These are phyloP conservation scores for Delonix regia DNA, from an alignment of 306 rosid species.

Conservation along the genomic window DNA sequence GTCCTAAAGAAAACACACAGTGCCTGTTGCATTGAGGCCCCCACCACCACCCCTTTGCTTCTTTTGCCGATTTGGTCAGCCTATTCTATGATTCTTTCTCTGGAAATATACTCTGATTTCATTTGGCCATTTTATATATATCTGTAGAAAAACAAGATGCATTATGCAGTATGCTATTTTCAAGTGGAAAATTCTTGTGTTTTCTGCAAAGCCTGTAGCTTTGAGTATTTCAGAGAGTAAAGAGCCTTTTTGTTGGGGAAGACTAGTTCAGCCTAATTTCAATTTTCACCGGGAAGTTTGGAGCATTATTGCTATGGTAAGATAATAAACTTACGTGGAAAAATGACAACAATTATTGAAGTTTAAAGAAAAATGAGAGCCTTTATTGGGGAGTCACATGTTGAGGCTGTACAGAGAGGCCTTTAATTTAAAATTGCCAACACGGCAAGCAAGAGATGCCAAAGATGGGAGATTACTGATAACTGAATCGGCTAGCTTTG, in stretches of 20 bases:
- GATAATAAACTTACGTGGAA: not conserved
- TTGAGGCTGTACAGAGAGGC: conserved; percentile 2
- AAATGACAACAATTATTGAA: not conserved
- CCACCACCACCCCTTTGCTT: conserved; percentile 20
- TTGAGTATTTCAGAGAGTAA: not conserved
- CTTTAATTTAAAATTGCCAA: conserved; percentile 7
- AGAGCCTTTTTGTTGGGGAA: not conserved
- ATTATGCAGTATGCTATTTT: not conserved
- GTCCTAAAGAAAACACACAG: conserved; percentile 40
- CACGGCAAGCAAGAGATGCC: conserved; percentile 27
- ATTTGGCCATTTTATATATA: not conserved
- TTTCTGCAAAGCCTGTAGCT: not conserved
- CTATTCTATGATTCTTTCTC: conserved; percentile 16
- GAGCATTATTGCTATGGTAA: conserved; percentile 10
- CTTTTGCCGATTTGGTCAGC: conserved; percentile 26
- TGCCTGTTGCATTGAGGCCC: conserved; percentile 33
- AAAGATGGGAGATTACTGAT: not conserved
- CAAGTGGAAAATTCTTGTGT: not conserved
- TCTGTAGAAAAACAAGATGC: not conserved
- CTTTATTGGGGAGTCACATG: conserved; percentile 1
- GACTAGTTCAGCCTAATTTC: not conserved
- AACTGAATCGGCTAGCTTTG: not conserved
- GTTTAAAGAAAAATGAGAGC: not conserved
- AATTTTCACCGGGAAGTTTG: not conserved
- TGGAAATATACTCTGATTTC: not conserved